phyloP scores from a whole-genome alignment of 2,329 filamentous ascomycete species.

The Lasiodiplodia sp. region DNA sequence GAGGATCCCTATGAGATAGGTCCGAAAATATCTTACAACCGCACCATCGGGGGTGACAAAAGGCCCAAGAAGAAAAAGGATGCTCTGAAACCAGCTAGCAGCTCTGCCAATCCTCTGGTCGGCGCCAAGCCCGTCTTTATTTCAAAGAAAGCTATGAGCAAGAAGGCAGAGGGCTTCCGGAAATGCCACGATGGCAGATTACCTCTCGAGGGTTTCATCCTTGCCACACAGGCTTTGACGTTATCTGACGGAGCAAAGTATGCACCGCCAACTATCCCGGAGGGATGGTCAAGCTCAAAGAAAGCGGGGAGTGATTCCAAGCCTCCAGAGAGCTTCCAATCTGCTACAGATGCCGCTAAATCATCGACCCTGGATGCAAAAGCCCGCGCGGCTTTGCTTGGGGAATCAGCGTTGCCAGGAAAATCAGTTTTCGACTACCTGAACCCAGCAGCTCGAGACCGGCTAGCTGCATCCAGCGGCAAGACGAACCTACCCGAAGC shows the following conservation, averaged over 20 bases:
- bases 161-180: conserved; percentile 57
- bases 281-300: conserved; percentile 73
- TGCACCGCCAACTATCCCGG: conserved; percentile 71
- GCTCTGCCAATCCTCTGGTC: conserved; percentile 68
- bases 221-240: conserved; percentile 61
- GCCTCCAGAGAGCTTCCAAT: conserved; percentile 57
- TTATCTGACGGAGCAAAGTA: conserved; percentile 58
- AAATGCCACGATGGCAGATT: conserved; percentile 85
- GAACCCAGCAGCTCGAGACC: conserved; percentile 76
- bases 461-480: conserved; percentile 77
- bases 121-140: conserved; percentile 76
- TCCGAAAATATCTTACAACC: conserved; percentile 87
- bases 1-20: conserved; percentile 94
- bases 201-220: conserved; percentile 80
- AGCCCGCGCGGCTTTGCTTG: conserved; percentile 78
- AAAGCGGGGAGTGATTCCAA: conserved; percentile 40
- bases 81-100: conserved; percentile 45
- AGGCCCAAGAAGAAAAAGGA: conserved; percentile 68
- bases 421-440: conserved; percentile 98
- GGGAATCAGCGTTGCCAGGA: conserved; percentile 80
- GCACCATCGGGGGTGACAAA: conserved; percentile 80
- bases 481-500: conserved; percentile 79
- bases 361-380: conserved; percentile 77
- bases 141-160: conserved; percentile 66
- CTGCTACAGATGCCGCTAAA: conserved; percentile 79